These are phyloP conservation scores for Aureobasidium sp. DNA, from an alignment of 2,329 filamentous ascomycete species.

Conservation along the genomic window DNA sequence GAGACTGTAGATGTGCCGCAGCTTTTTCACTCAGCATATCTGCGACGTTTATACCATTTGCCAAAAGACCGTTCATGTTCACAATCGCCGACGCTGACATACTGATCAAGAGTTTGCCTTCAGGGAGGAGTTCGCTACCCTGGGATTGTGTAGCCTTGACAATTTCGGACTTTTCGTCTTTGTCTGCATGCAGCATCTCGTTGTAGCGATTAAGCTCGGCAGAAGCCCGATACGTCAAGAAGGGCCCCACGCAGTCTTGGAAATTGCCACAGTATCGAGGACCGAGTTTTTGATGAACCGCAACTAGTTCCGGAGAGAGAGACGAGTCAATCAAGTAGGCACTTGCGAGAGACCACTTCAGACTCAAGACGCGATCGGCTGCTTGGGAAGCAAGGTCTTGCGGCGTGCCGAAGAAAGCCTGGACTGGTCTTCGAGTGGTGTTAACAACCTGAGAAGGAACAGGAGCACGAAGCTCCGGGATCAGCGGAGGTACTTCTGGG, in stretches of 20 bases:
- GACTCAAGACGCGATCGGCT: slow-evolving; percentile 53
- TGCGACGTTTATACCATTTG: slow-evolving; percentile 42
- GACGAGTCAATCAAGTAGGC: slow-evolving; percentile 83
- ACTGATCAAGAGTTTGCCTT: slow-evolving; percentile 73
- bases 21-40: slow-evolving; percentile 70
- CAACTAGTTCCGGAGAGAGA: slow-evolving; percentile 82
- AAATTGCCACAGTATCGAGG: slow-evolving; percentile 92
- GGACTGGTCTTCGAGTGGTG: slow-evolving; percentile 50
- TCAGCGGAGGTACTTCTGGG: slow-evolving; percentile 60
- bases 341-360: slow-evolving; percentile 82
- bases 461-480: neutral
- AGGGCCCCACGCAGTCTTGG: slow-evolving; percentile 89
- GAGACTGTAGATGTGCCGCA: slow-evolving; percentile 56
- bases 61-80: slow-evolving; percentile 50
- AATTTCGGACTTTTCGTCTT: slow-evolving; percentile 86
- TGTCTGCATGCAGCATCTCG: slow-evolving; percentile 80
- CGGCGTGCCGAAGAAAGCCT: slow-evolving; percentile 90
- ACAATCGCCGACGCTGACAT: slow-evolving; percentile 74
- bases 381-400: slow-evolving; percentile 52
- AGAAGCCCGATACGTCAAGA: slow-evolving; percentile 92
- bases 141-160: slow-evolving; percentile 79
- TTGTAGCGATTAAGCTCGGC: slow-evolving; percentile 85
- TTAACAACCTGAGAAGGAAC: neutral
- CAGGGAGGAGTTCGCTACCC: slow-evolving; percentile 71
- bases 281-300: slow-evolving; percentile 83